Base-by-base conservation (phyloP, 352 stramenopile genomes). In the Aphanomyces astaci region DNA sequence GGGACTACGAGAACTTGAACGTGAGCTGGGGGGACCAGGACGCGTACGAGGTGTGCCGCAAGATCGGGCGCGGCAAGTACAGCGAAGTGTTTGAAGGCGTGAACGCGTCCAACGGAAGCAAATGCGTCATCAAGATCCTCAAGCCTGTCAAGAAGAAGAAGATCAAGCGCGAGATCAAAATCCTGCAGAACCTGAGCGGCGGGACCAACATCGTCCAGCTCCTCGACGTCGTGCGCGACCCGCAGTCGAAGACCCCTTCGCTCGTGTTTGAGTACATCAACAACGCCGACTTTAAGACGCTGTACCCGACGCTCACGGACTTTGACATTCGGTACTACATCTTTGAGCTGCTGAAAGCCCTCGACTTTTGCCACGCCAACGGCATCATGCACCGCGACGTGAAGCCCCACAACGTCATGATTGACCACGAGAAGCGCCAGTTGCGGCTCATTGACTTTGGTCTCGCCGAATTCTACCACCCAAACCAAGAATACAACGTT, bases 91-190 rank as follows among this genome's bases (percentile, higher is more conserved):
- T 98, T 71, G 89, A 98, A 72, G 97, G 97, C n/a, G 92, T 98
- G 74, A 99, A 98, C 71, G 89, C 98, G 24, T 77, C 80, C 22
- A 99, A 96, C 76, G 97, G 98, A 72, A 91, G 85, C 32, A 96
- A 97, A 71, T 99, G 96, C 76, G 96, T 99, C 24, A 97, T 99
- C 71, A 99, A 99, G 84, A 99, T 99, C 75, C 87, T 99, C 52
- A 99, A 99, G 81, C 97, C 97, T 15, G 96, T 99, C 25, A 99
- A 99, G 88, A 99, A 99, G 87, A 99, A 99, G 83, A 99, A 99
- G 83, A 99, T 99, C 77, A 99, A 99, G 76, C 84, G 95, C 75
- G 94, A 98, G 75, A 99, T 99, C 79, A 99, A 99, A 79, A 99
- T 99, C 70, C 78, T 99, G 63, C 96, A 99, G 78, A 99, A 99